Evolutionary conservation across 2,329 filamentous ascomycete species (phyloP).

Genomic region (Penicillium sclerotiorum): DNA sequence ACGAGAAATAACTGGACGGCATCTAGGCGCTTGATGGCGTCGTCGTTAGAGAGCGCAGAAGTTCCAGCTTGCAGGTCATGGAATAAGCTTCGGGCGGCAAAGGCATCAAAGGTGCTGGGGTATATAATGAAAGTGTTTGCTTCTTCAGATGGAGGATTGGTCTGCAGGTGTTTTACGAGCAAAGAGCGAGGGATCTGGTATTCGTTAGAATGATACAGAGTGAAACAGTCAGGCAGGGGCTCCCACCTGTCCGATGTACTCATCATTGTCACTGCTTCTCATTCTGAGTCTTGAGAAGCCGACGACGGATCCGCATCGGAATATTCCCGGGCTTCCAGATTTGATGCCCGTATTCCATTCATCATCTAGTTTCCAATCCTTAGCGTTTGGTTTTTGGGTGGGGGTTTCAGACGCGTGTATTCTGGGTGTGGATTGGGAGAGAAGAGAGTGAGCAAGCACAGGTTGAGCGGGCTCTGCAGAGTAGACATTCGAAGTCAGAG

Average conservation of each 20-base stretch:
- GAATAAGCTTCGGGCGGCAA: conserved; percentile 35
- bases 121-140: conserved; percentile 39
- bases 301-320: conserved; percentile 34
- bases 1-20: conserved; percentile 38
- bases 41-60: conserved; percentile 22
- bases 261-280: conserved; percentile 26
- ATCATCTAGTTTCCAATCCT: conserved; percentile 30
- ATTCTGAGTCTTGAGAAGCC: conserved; percentile 35
- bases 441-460: conserved; percentile 34
- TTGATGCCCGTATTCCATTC: conserved; percentile 28
- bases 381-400: not conserved
- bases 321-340: conserved; percentile 15
- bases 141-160: conserved; percentile 8
- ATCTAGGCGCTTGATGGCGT: conserved; percentile 37
- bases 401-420: not conserved
- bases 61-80: conserved; percentile 25
- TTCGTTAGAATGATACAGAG: conserved; percentile 2
- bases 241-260: conserved; percentile 36
- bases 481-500: conserved; percentile 22
- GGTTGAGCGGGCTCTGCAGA: conserved; percentile 34
- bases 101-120: conserved; percentile 31
- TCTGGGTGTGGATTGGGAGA: conserved; percentile 13
- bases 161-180: conserved; percentile 26
- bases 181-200: conserved; percentile 34
- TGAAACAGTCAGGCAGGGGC: not conserved